These are phyloP conservation scores for Blastosporella zonata DNA, from an alignment of 1,284 basidiomycete genomes.

Conservation along the genomic window DNA sequence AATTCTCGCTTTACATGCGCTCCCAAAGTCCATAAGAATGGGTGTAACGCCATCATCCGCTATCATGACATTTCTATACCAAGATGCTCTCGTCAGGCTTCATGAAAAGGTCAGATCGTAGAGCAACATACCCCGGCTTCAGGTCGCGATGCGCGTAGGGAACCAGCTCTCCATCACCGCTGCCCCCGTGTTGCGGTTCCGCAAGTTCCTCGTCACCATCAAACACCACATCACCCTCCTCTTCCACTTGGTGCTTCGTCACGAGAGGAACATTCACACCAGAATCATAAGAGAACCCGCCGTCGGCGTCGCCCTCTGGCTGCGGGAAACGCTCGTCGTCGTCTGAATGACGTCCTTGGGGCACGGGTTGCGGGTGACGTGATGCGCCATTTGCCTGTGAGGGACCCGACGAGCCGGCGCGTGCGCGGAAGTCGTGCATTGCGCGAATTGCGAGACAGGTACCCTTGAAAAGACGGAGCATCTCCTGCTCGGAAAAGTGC, in stretches of 20 bases:
- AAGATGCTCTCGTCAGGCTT: constrained; percentile 1
- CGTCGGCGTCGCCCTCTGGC: constrained; percentile 67
- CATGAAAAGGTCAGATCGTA: not conserved
- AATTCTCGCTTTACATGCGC: constrained; percentile 78
- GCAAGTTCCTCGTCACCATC: constrained; percentile 72
- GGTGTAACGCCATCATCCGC: constrained; percentile 83
- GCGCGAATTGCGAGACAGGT: constrained; percentile 91
- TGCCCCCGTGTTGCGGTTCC: constrained; percentile 29
- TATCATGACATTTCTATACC: constrained; percentile 90
- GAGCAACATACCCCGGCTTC: constrained; percentile 80
- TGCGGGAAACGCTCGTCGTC: constrained; percentile 67
- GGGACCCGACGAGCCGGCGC: constrained; percentile 26
- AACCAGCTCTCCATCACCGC: constrained; percentile 53
- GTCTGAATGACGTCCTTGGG: constrained; percentile 37
- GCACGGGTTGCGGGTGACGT: constrained; percentile 20
- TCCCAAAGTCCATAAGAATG: constrained; percentile 98
- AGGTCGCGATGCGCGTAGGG: constrained; percentile 97
- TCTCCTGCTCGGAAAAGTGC: constrained; percentile 84
- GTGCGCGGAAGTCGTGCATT: constrained; percentile 83
- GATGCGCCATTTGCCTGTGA: constrained; percentile 31
- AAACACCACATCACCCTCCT: constrained; percentile 64
- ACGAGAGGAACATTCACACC: constrained; percentile 45
- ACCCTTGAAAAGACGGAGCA: constrained; percentile 88
- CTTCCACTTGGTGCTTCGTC: constrained; percentile 46
- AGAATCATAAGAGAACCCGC: constrained; percentile 68